Evolutionary conservation across 768 basidiomycete species (phyloP), one percentile per base, ranked within the genome.

Genomic region (Hygrocybe punicea): DNA sequence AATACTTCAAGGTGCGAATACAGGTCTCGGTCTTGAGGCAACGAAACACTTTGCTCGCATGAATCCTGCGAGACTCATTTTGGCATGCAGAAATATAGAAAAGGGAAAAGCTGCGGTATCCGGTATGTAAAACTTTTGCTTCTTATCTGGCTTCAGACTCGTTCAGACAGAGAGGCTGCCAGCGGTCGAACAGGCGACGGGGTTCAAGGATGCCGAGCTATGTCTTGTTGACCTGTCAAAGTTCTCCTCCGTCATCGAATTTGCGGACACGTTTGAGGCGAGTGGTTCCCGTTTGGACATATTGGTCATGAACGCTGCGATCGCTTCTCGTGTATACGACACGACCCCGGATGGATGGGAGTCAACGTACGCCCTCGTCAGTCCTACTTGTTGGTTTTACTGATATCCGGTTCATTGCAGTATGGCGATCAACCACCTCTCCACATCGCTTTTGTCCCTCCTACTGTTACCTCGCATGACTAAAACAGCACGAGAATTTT

Each of bases 21-120:
- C 71, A 21, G 84, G 81, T 2, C 55, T 82, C 3, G 81, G 81
- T 1, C 73, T 79, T 39, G 79, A 81, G 59, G 73, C 78, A 1
- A 67, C 74, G 6, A 78, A 74, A 55, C 76, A 80, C 53, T 76
- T 81, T 37, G 78, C 78, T 0, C 44, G 58, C 1, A 78, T 81
- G 79, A 73, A 73, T 45, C 69, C 79, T n/a, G 71, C 51, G 1
- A 68, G 65, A 48, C 62, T 80, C 3, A 70, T 81, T 21, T 29
- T 81, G 10, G 76, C 67, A 3, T 79, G 76, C 56, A 63, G 78
- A 14, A 73, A 58, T 48, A 48, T 71, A 46, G 58, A 62, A n/a
- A 75, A 70, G 53, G 78, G 75, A 4, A 60, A 71, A 45, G 68
- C 60, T 9, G 76, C 78, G 6, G 39, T 74, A 3, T 58, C 66